phyloP scores from a whole-genome alignment of 2,329 filamentous ascomycete species.

The Colletotrichum sp. region DNA sequence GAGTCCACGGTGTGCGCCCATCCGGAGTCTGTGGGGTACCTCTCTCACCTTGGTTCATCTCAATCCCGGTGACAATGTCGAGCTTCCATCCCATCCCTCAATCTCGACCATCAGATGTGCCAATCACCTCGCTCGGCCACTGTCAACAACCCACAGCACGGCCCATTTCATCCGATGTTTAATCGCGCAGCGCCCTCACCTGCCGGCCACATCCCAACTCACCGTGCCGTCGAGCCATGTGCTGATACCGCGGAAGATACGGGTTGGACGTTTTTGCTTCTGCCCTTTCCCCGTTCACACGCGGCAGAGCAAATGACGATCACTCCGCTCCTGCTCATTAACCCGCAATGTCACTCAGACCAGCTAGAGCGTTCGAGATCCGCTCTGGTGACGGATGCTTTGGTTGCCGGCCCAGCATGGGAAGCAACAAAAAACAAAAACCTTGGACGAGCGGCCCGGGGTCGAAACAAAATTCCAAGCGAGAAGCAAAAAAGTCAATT shows the following conservation, averaged over 20 bases:
- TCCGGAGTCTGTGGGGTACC: not conserved
- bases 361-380: conserved; percentile 5
- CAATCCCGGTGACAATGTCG: not conserved
- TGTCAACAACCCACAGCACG: not conserved
- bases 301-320: not conserved
- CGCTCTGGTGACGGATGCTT: not conserved
- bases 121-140: not conserved
- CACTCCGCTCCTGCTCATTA: conserved; percentile 3
- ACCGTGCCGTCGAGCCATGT: not conserved
- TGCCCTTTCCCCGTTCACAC: not conserved
- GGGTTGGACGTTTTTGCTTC: not conserved
- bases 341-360: not conserved
- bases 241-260: conserved; percentile 10
- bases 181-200: conserved; percentile 8
- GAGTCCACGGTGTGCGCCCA: not conserved
- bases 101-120: not conserved
- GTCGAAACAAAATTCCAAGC: not conserved
- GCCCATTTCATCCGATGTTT: conserved; percentile 17
- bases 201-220: conserved; percentile 7
- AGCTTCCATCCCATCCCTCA: not conserved
- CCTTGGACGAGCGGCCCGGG: not conserved
- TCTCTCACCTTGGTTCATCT: not conserved
- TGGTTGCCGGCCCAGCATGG: not conserved
- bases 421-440: not conserved
- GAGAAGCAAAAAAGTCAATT: not conserved